A percentile compares a stretch with the other conserved stretches of the same genome.
Conservation (phyloP, 352 stramenopile species). For the Pythium utonaiense region DNA sequence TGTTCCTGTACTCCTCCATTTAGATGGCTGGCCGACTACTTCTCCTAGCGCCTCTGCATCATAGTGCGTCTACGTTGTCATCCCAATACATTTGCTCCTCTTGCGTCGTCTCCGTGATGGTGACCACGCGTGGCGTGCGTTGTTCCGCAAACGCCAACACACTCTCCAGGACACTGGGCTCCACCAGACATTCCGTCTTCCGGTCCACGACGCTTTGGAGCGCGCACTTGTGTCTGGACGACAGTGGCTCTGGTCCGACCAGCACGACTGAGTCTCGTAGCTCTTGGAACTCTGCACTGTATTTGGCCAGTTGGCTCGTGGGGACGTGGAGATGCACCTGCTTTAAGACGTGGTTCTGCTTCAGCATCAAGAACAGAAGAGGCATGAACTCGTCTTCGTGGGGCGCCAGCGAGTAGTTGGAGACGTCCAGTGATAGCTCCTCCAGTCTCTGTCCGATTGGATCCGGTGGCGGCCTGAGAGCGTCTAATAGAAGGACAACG, state of each 20-base stretch:
- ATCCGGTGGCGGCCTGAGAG: not conserved
- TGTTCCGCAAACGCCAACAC: constrained; percentile 2
- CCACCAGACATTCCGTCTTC: too few relatives aligned
- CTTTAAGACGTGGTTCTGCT: not conserved
- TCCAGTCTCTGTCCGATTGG: not conserved
- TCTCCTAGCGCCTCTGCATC: too few relatives aligned
- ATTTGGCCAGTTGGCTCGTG: too few relatives aligned
- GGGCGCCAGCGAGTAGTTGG: not conserved
- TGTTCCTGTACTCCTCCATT: too few relatives aligned
- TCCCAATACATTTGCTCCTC: too few relatives aligned
- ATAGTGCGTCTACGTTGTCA: too few relatives aligned
- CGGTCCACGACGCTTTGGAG: not conserved
- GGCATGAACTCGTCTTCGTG: too few relatives aligned
- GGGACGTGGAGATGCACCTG: too few relatives aligned
- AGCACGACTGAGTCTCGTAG: not conserved
- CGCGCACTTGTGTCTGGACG: not conserved
- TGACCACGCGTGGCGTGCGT: not conserved
- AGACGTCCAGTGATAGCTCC: not conserved
- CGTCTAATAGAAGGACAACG: not conserved
- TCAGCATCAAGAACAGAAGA: not conserved
- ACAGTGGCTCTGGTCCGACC: not conserved
- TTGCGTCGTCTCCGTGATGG: not conserved
- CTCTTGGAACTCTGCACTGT: too few relatives aligned
- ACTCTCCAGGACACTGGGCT: not conserved
- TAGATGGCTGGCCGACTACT: too few relatives aligned